Evolutionary conservation across 2,329 filamentous ascomycete genomes (phyloP), one percentile per base, ranked within the genome.

Genomic region (Aspergillus costaricaensis): DNA sequence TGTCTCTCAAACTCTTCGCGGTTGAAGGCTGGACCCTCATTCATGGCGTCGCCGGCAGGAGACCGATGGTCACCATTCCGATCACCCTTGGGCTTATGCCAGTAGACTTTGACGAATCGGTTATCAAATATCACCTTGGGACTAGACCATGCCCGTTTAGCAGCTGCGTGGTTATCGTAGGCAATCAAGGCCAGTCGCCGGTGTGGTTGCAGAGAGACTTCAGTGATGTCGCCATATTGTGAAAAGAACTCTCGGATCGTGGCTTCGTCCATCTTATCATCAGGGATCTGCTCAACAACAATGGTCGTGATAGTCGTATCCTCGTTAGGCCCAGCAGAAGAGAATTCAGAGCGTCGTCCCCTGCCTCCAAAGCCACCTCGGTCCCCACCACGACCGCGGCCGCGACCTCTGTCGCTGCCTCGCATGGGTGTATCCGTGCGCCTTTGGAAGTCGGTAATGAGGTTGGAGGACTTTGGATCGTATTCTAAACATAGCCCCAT

Each of bases 71-170:
- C 68, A 15, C 65, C 66, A 52, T 74, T 75, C 17, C 64, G 67
- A 15, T 77, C 76, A 5, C 67, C 61, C 27, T 71, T 73, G 19
- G 81, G 76, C 63, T 83, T 84, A 68, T 83, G 80, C 85, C 85
- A 88, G 66, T 86, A 87, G 1, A 87, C 84, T 65, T 87, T 87
- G 55, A 88, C 85, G 63, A 88, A 88, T 3, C 86, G 78, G 62
- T 88, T 88, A 63, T 87, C 85, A 63, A 88, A 88, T 17, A 88
- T 82, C 55, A 82, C 83, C 70, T 87, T 87, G 0, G 86, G 85
- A 61, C 83, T 86, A 17, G 82, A 79, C 74, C 85, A 86, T 2
- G 86, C 86, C 27, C 77, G 76, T 60, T 79, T 80, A 8, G 85
- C 85, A 19, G 80, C 74, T 15, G 77, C 76, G 65, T 82, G 82